Evolutionary conservation across 2,329 filamentous ascomycete species (phyloP), one percentile per base, ranked within the genome.

Genomic region (Fusarium praegraminearum): DNA sequence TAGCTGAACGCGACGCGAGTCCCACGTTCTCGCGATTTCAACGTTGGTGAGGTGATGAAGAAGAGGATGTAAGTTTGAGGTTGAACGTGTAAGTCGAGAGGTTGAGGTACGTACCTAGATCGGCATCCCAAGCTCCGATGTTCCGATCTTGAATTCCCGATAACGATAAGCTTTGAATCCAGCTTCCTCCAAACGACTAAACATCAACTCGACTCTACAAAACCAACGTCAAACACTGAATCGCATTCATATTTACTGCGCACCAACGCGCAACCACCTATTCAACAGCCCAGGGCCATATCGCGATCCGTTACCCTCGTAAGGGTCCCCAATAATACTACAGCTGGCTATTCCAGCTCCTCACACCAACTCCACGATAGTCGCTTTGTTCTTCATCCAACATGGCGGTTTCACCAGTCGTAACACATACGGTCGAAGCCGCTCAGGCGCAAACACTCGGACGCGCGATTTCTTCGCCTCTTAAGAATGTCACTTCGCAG

Each of bases 341-440:
- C 32, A 33, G 66, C 67, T 63, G 49, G 66, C 30, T n/a, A 12
- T 44, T 35, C 61, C 61, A 62, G 66, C 67, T 53, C 49, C 15
- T 41, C 43, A 36, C 52, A 55, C 26, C 40, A 28, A 36, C 30
- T 36, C n/a, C 33, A 28, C 24, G 13, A 38, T 53, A 45, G 13
- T 15, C 22, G 50, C 61, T 53, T 61, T 66, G 49, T 58, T 51
- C 44, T n/a, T 46, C 50, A 32, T 44, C 35, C 69, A 75, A 43
- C 64, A 85, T 85, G 84, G 80, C 83, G 61, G 76, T 81, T 69
- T 86, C 84, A 16, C 84, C 84, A 16, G 79, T 85, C 61, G 79
- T 84, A 61, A 80, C 79, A 5, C 76, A 80, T 46, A 77, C 81
- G 20, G 75, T 75, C 56, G 80, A 82, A 65, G 73, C 63, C 22